These are phyloP conservation scores for Thamnidium elegans DNA, from an alignment of 192 early-diverging fungal genomes.

Conservation along the genomic window DNA sequence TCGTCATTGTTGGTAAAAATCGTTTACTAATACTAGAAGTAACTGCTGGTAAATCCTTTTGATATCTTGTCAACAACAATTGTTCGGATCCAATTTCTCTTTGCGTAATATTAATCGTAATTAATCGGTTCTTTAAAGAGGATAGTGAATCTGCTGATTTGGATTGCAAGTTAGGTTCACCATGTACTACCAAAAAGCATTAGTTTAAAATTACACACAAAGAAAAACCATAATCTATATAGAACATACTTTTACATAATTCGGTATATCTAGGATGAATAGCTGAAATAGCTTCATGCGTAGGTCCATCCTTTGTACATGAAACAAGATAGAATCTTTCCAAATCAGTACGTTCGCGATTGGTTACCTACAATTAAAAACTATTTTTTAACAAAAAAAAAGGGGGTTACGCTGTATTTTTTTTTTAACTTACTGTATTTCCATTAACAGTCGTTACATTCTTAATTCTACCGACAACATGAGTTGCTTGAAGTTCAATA, in stretches of 20 bases:
- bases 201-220: neutral
- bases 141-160: neutral
- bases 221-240: neutral
- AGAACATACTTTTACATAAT: conserved; percentile 44
- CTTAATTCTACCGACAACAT: conserved; percentile 44
- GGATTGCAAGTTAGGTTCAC: conserved; percentile 19
- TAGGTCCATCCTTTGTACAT: conserved; percentile 35
- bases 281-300: conserved; percentile 34
- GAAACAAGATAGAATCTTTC: conserved; percentile 51
- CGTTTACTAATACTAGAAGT: conserved; percentile 29
- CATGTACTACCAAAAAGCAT: conserved; percentile 16
- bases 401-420: neutral
- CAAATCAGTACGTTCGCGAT: conserved; percentile 39
- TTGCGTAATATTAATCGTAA: conserved; percentile 31
- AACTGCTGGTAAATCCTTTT: conserved; percentile 13
- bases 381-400: neutral
- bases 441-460: conserved; percentile 45
- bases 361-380: conserved; percentile 6
- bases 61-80: neutral
- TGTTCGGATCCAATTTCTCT: conserved; percentile 16
- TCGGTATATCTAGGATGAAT: conserved; percentile 49
- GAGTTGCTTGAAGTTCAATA: conserved; percentile 17
- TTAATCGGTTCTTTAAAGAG: conserved; percentile 5
- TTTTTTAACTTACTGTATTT: conserved; percentile 28
- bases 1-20: conserved; percentile 46